Evolutionary conservation across 176 grass and related monocot genomes (phyloP).

Genomic region (Carex pumila): DNA sequence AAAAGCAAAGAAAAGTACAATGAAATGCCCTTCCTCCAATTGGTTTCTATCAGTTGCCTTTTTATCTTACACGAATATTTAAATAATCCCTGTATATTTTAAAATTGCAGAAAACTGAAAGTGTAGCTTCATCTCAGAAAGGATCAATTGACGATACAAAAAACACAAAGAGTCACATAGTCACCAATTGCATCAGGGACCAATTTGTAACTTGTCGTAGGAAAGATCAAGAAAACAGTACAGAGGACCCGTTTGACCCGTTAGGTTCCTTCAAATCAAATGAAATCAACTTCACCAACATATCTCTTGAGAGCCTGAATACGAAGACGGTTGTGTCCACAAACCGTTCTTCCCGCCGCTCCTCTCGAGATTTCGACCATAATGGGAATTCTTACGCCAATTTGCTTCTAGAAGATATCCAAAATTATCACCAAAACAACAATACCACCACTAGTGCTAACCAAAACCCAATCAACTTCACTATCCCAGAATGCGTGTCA

Average conservation of each 20-base stretch:
- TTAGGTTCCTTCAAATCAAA: conserved; percentile 19
- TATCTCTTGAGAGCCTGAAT: conserved; percentile 35
- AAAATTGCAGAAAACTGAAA: conserved; percentile 20
- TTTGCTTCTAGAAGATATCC: conserved; percentile 81
- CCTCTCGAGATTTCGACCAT: conserved; percentile 73
- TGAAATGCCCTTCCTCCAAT: background rate
- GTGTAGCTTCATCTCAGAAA: conserved; percentile 10
- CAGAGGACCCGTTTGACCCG: conserved; percentile 8
- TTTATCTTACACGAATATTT: background rate
- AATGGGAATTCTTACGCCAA: conserved; percentile 58
- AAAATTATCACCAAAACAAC: conserved; percentile 76
- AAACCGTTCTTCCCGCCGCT: conserved; percentile 50
- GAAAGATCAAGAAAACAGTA: conserved; percentile 9
- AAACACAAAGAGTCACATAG: background rate
- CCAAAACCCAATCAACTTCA: conserved; percentile 30
- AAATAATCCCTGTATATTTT: background rate
- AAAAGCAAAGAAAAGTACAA: background rate
- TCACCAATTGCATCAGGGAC: conserved; percentile 26
- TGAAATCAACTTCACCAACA: conserved; percentile 32
- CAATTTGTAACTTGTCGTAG: conserved; percentile 18
- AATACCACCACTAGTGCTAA: conserved; percentile 6
- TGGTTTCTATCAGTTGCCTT: background rate
- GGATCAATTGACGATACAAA: background rate
- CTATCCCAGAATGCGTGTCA: conserved; percentile 81
- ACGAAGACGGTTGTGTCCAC: conserved; percentile 22